These are phyloP conservation scores for Alternaria sp. DNA, from an alignment of 2,329 filamentous ascomycete genomes.

Conservation along the genomic window DNA sequence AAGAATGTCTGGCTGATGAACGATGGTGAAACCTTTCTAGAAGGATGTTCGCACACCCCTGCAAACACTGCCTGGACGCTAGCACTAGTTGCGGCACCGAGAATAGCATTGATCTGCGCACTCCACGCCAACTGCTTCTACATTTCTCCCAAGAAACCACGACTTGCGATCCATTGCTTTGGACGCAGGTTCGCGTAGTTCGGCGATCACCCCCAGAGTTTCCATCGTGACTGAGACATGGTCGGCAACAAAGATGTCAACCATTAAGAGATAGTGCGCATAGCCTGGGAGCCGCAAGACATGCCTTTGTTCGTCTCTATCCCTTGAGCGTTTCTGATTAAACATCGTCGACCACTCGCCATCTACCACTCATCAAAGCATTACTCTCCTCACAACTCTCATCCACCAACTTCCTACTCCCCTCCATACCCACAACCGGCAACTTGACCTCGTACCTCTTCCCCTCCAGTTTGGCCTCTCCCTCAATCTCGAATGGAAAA, in stretches of 20 bases:
- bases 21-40: not conserved
- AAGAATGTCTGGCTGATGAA: not conserved
- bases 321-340: not conserved
- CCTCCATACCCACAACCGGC: conserved; percentile 68
- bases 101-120: not conserved
- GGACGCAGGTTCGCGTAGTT: fast-evolving
- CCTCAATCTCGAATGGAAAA: conserved; percentile 58
- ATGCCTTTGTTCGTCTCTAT: too few species aligned
- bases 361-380: conserved; percentile 59
- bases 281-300: too few species aligned
- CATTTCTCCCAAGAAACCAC: not conserved
- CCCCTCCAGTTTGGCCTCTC: conserved; percentile 46
- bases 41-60: not conserved
- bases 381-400: conserved; percentile 64
- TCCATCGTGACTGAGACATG: too few species aligned
- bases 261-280: too few species aligned
- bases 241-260: too few species aligned
- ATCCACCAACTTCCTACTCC: conserved; percentile 61
- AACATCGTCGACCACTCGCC: conserved; percentile 41
- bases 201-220: fast-evolving
- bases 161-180: not conserved
- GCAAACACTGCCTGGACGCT: not conserved
- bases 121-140: not conserved
- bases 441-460: conserved; percentile 66
- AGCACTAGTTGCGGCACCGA: not conserved